Evolutionary conservation across 345 rosid species (phyloP), one percentile per base, ranked within the genome.

Genomic region (Arabis alpina): DNA sequence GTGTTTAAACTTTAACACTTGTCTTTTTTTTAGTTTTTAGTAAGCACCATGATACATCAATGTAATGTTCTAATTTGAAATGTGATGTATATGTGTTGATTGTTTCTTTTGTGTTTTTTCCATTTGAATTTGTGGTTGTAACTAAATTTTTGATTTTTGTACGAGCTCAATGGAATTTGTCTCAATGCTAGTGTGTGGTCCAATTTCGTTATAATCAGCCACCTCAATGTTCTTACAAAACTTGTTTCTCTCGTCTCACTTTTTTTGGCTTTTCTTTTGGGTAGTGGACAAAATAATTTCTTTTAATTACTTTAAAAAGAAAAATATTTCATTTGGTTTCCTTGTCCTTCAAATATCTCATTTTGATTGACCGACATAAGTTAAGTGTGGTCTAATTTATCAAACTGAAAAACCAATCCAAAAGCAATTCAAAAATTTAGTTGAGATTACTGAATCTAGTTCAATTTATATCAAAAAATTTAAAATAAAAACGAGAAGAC

Each of bases 121-220:
- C 3, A 28, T 5, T 6, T 24, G 45, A 15, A 54, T 16, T 2
- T 67, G 54, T 54, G 44, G 44, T 12, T 44, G 34, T 52, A 40
- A 23, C 3, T 37, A 1, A 30, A 42, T 13, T 27, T 54, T n/a
- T 55, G 44, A 24, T 32, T 19, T 27, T 9, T 19, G 23, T 19
- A 19, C 23, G 40, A 66, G 28, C 8, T 52, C 40, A 9, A 66
- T 52, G 43, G 41, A 34, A 14, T 32, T 37, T 52, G 70, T 37
- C 39, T 51, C 4, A 39, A 6, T 66, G 43, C 32, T 56, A 39
- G 8, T 57, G 64, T 23, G 49, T 68, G 57, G 57, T 48, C 73
- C 15, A 55, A 3, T 34, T 24, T 19, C 0, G 3, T 15, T 19
- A 25, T 42, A 12, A 23, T 67, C n/a, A 13, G 19, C n/a, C 43